These are phyloP conservation scores for Coemansia sp. DNA, from an alignment of 192 early-diverging fungal genomes.

Conservation along the genomic window DNA sequence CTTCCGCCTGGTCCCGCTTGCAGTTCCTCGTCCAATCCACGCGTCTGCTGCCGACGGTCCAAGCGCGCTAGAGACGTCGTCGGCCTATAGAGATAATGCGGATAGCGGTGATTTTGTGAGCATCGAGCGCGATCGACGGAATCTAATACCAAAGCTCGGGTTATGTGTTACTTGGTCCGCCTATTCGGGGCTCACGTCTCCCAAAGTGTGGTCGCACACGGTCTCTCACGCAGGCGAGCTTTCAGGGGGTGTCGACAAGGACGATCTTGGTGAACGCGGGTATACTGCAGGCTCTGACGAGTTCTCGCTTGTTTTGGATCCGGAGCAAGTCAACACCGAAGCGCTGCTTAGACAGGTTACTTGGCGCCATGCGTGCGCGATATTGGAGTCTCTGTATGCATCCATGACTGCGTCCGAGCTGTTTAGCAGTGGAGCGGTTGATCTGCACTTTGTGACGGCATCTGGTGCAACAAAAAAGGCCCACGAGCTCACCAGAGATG, in stretches of 20 bases:
- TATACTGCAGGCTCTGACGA: background rate
- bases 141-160: conserved; percentile 44
- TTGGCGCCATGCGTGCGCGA: conserved; percentile 37
- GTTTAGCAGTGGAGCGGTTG: conserved; percentile 27
- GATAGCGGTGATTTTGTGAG: conserved; percentile 25
- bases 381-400: conserved; percentile 32
- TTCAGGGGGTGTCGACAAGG: background rate
- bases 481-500: conserved; percentile 11
- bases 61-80: conserved; percentile 13
- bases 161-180: conserved; percentile 38
- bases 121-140: conserved; percentile 42
- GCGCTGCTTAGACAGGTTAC: conserved; percentile 38
- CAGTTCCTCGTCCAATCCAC: conserved; percentile 48
- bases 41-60: conserved; percentile 28
- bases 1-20: conserved; percentile 23
- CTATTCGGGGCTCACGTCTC: conserved; percentile 21
- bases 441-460: conserved; percentile 29
- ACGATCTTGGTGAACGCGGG: background rate
- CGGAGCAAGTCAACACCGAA: conserved; percentile 31
- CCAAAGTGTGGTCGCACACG: conserved; percentile 38
- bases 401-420: conserved; percentile 21
- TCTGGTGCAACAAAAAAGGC: conserved; percentile 21
- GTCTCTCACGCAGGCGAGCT: conserved; percentile 28
- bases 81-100: conserved; percentile 5
- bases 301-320: conserved; percentile 22